These are phyloP conservation scores for Rhizopogon sp. DNA, from an alignment of 768 basidiomycete species.

Conservation along the genomic window DNA sequence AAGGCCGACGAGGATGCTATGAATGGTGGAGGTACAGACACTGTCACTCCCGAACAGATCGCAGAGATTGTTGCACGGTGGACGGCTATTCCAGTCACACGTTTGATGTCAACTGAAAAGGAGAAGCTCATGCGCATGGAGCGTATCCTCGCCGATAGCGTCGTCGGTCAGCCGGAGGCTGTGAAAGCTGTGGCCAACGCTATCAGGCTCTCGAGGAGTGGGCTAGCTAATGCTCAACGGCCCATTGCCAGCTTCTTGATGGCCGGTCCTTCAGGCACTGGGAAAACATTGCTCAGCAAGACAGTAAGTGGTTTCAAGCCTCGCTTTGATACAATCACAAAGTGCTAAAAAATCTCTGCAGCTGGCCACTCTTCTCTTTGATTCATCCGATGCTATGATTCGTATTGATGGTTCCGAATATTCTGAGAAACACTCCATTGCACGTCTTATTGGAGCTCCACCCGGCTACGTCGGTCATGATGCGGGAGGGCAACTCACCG, in stretches of 20 bases:
- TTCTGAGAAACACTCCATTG: conserved; percentile 75
- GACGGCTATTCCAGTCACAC: conserved; percentile 89
- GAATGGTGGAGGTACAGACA: conserved; percentile 51
- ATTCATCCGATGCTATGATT: conserved; percentile 88
- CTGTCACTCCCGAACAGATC: conserved; percentile 84
- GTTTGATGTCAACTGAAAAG: conserved; percentile 83
- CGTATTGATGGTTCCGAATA: conserved; percentile 93
- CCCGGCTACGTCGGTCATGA: conserved; percentile 93
- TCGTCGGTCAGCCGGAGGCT: conserved; percentile 89
- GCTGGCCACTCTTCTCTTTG: conserved; percentile 88
- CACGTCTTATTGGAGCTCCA: conserved; percentile 66
- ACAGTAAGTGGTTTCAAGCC: conserved; percentile 47
- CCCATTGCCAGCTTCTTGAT: conserved; percentile 94
- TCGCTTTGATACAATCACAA: background rate
- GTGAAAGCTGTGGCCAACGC: conserved; percentile 93
- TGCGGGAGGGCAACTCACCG: conserved; percentile 85
- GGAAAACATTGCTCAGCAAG: conserved; percentile 88
- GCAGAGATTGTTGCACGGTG: conserved; percentile 92
- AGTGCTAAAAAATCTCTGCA: conserved; percentile 23
- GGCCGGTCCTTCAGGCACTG: conserved; percentile 88
- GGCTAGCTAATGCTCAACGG: conserved; percentile 81
- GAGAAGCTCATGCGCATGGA: conserved; percentile 89
- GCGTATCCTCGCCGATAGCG: conserved; percentile 66
- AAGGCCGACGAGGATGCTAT: conserved; percentile 65
- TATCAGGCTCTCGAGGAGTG: conserved; percentile 86